phyloP scores from a whole-genome alignment of 257 asterid genomes.

The Solanum gandarillasii region DNA sequence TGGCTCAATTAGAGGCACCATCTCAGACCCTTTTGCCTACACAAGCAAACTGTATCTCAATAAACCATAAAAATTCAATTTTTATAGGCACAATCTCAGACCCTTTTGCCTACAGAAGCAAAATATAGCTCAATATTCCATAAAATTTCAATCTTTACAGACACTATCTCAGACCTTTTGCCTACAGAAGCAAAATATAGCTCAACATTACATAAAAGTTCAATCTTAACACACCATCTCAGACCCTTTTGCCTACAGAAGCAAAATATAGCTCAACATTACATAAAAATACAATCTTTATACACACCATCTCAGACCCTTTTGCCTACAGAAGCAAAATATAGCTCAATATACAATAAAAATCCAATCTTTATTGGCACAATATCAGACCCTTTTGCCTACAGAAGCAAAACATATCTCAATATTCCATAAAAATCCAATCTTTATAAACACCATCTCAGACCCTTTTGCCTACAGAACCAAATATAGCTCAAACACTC shows the following conservation, averaged over 20 bases:
- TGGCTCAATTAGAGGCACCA: constrained; percentile 53
- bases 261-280: not conserved
- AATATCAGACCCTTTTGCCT: not conserved
- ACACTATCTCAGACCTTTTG: not conserved
- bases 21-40: not conserved
- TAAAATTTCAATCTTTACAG: not conserved
- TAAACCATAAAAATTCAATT: not conserved
- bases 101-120: not conserved
- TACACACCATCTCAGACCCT: not conserved
- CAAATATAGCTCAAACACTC: not conserved
- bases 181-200: not conserved
- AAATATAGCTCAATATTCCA: not conserved
- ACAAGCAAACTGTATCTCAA: not conserved
- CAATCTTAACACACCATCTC: not conserved
- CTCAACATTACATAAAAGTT: not conserved
- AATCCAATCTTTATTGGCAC: not conserved
- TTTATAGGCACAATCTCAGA: not conserved
- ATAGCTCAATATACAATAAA: not conserved
- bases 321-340: not conserved
- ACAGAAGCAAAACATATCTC: not conserved
- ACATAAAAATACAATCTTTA: not conserved
- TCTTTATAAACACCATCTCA: not conserved
- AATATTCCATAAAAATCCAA: not conserved
- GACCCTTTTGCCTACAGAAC: not conserved
- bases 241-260: not conserved